A percentile compares a stretch with the other conserved stretches of the same genome.
Evolutionary conservation across 331 rosid species (phyloP).

Genomic region (Saraca asoca): DNA sequence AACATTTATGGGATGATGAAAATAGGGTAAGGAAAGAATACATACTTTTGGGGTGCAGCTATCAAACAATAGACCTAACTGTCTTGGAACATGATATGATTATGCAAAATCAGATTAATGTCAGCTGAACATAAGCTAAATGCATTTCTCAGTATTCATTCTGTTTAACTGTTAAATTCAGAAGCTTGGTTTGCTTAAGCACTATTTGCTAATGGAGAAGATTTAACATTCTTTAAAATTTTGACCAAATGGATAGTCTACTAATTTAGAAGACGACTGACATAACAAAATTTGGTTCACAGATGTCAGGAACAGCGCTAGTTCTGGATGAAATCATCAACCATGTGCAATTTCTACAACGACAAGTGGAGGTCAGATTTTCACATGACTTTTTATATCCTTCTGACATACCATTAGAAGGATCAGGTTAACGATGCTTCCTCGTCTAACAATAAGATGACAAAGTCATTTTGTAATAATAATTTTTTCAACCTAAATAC

Average conservation of each 20-base stretch:
- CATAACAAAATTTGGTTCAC: slow-evolving; percentile 39
- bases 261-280: slow-evolving; percentile 24
- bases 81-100: slow-evolving; percentile 43
- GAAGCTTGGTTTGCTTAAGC: slow-evolving; percentile 23
- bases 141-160: slow-evolving; percentile 18
- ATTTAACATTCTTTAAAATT: slow-evolving; percentile 13
- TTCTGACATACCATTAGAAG: slow-evolving; percentile 30
- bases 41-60: slow-evolving; percentile 48
- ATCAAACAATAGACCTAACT: slow-evolving; percentile 60
- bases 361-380: slow-evolving; percentile 92
- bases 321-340: slow-evolving; percentile 98
- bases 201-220: slow-evolving; percentile 16
- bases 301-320: slow-evolving; percentile 97
- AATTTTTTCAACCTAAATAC: background rate
- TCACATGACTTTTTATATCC: slow-evolving; percentile 27
- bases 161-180: background rate
- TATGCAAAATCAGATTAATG: slow-evolving; percentile 30
- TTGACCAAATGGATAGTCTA: slow-evolving; percentile 27
- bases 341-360: slow-evolving; percentile 92
- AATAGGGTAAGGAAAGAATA: slow-evolving; percentile 44
- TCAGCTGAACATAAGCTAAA: slow-evolving; percentile 34
- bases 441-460: background rate
- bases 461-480: too few species aligned
- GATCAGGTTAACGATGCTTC: slow-evolving; percentile 24
- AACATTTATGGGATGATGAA: slow-evolving; percentile 59